A percentile compares a stretch with the other conserved stretches of the same genome.
Evolutionary conservation across 441 rosid genomes (phyloP).

Genomic region (Populus hybrid): DNA sequence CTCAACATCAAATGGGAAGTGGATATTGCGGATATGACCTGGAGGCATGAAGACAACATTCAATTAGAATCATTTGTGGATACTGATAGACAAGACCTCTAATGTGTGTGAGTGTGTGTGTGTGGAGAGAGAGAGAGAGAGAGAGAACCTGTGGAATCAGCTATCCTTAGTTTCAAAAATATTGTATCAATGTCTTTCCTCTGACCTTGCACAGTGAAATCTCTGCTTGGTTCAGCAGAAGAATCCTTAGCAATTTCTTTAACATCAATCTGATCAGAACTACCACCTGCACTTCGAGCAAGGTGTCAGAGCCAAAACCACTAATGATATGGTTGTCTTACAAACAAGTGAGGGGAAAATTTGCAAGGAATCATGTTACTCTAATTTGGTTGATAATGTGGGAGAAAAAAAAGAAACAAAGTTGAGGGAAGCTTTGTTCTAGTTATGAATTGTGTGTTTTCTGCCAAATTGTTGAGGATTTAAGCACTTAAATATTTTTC

Average conservation of each 20-base stretch:
- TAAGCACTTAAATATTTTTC: not conserved
- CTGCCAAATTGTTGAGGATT: not conserved
- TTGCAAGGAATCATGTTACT: not conserved
- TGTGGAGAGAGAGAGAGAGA: not conserved
- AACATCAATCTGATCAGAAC: slow-evolving; percentile 21
- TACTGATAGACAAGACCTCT: not conserved
- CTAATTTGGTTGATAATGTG: not conserved
- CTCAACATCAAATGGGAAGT: slow-evolving; percentile 82
- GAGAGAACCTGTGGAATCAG: slow-evolving; percentile 64
- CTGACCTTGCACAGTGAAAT: slow-evolving; percentile 74
- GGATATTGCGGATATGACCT: slow-evolving; percentile 82
- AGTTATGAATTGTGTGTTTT: not conserved
- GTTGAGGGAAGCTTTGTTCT: not conserved
- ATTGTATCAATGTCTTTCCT: slow-evolving; percentile 67
- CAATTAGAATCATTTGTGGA: not conserved
- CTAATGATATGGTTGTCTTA: not conserved
- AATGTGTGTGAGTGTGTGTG: not conserved
- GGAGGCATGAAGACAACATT: slow-evolving; percentile 1
- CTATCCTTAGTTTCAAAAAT: slow-evolving; percentile 75
- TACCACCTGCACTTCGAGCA: slow-evolving; percentile 37
- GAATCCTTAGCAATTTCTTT: slow-evolving; percentile 25
- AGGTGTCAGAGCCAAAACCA: slow-evolving; percentile 10
- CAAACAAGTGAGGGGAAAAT: not conserved
- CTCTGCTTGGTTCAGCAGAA: slow-evolving; percentile 39
- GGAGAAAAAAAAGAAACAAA: not conserved